phyloP scores from a whole-genome alignment of 257 asterid genomes.

The Solanum piurae region DNA sequence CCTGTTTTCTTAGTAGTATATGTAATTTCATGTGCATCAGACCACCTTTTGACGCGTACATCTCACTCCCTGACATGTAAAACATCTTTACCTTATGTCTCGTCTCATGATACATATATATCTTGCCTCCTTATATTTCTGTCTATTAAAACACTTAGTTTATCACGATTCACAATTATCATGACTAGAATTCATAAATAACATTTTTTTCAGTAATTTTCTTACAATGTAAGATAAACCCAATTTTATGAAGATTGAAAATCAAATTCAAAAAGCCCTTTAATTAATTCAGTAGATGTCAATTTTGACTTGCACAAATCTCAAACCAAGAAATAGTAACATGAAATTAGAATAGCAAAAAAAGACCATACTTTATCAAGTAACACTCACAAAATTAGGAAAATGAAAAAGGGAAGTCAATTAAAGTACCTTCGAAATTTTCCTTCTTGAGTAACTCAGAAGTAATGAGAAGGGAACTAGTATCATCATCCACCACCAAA shows the following conservation, averaged over 20 bases:
- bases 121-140: neutral
- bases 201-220: neutral
- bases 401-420: neutral
- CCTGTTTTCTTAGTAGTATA: neutral
- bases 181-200: neutral
- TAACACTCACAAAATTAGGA: neutral
- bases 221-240: neutral
- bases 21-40: neutral
- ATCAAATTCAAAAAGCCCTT: neutral
- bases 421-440: constrained; percentile 26
- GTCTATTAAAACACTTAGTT: neutral
- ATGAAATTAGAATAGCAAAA: neutral
- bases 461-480: constrained; percentile 33
- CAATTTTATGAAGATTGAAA: neutral
- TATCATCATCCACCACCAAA: constrained; percentile 53
- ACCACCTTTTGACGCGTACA: neutral
- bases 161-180: neutral
- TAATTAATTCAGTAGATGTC: neutral
- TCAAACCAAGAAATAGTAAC: neutral
- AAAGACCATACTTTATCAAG: neutral
- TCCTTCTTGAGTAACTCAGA: constrained; percentile 39
- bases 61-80: neutral
- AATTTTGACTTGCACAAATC: neutral
- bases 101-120: neutral
- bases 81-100: neutral